Evolutionary conservation across 1,284 basidiomycete species (phyloP).

Genomic region (Somion occarium): DNA sequence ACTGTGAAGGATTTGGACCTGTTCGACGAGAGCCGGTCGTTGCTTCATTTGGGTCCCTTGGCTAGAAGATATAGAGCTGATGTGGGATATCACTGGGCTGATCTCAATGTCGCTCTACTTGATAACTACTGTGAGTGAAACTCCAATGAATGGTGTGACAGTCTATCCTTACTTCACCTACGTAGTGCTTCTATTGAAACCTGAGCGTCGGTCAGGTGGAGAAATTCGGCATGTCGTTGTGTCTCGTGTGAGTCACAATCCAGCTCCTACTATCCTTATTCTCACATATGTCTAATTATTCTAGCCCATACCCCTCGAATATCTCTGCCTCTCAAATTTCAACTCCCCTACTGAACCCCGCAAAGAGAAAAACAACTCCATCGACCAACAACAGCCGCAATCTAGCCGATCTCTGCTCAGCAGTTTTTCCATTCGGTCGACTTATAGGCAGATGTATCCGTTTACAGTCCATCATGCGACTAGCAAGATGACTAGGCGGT

Average conservation of each 20-base stretch:
- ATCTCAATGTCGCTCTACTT: slow-evolving; percentile 62
- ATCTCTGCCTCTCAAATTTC: slow-evolving; percentile 66
- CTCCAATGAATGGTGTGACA: no score
- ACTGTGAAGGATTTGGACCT: slow-evolving; percentile 62
- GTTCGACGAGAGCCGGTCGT: slow-evolving; percentile 65
- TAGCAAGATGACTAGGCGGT: slow-evolving; percentile 48
- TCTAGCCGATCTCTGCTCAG: background rate
- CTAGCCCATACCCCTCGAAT: slow-evolving; percentile 74
- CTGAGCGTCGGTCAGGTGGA: slow-evolving; percentile 48
- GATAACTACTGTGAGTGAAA: slow-evolving; percentile 65
- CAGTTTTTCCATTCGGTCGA: slow-evolving; percentile 51
- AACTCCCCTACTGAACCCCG: slow-evolving; percentile 50
- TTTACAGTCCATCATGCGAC: slow-evolving; percentile 72
- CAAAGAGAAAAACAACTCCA: slow-evolving; percentile 40
- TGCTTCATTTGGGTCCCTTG: slow-evolving; percentile 60
- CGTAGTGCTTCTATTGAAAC: slow-evolving; percentile 59
- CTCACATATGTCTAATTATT: background rate
- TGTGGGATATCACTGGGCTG: slow-evolving; percentile 59
- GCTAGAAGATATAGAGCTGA: slow-evolving; percentile 52
- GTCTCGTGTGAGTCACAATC: slow-evolving; percentile 50
- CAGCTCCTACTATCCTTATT: background rate
- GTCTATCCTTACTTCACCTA: no score
- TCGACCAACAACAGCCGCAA: slow-evolving; percentile 39
- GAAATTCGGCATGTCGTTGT: slow-evolving; percentile 47
- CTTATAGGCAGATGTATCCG: slow-evolving; percentile 55